Base-by-base conservation (phyloP, 805 yeast genomes). In the Wickerhamomyces xylosicus region DNA sequence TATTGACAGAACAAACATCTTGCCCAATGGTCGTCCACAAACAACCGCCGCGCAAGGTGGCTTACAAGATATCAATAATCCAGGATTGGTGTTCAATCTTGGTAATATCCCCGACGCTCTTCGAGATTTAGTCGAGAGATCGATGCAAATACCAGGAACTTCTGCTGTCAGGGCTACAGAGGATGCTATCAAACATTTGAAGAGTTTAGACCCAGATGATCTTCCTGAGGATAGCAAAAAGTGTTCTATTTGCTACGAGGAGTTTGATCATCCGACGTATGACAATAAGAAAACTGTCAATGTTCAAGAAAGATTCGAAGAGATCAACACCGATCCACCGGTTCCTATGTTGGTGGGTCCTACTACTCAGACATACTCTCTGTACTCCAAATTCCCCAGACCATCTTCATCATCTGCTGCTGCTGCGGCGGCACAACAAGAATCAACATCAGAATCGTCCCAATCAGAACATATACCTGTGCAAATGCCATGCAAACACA, bases 401-500 rank as follows among this genome's bases (percentile, higher is more conserved):
- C 9, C 6, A 10, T 7, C 25, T 7, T 21, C 25, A 10, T 6
- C 25, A 21, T 21, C 25, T 7, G 6, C 25, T 15, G 19, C 37
- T 15, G 9, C 19, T 7, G 37, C 31, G n/a, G 19, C 38, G 19
- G 33, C 20, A 3, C 5, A 27, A 9, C 14, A 29, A 15, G 20
- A 32, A 13, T 14, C 2, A 15, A 35, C 37, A 19, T 25, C 33
- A 19, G 34, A 33, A 10, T 10, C 4, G 3, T 5, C n/a, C 21
- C 39, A 40, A 19, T 41, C 40, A 14, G 47, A 41, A 31, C 96
- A 90, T 54, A 58, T 69, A 4, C 82, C 96, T 0, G 67, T 83
- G 1, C 63, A 71, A 41, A 66, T 90, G 71, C 92, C 95, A 0
- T 90, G 98, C 58, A 77, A 77, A 8, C 98, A 90, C 54, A 55